Evolutionary conservation across 495 filamentous ascomycete genomes (phyloP).

Genomic region (Lepidopterella palustris): DNA sequence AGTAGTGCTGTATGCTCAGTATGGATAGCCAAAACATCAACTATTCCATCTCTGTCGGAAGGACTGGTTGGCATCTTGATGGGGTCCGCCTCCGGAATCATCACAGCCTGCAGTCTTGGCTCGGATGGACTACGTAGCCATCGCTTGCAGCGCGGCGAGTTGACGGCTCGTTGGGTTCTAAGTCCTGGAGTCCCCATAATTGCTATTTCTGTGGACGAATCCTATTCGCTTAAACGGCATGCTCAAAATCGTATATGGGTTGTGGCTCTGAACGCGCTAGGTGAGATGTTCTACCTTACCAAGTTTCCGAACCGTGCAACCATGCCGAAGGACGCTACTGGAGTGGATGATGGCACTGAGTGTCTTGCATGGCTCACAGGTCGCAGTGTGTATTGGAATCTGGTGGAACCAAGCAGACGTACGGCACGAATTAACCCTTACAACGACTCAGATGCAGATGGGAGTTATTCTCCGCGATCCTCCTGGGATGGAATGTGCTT

Average conservation of each 20-base stretch:
- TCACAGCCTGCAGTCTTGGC: slow-evolving; percentile 75
- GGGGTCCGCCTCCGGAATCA: slow-evolving; percentile 79
- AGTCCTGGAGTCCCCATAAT: slow-evolving; percentile 91
- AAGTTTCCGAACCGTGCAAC: slow-evolving; percentile 51
- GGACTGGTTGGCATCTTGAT: slow-evolving; percentile 74
- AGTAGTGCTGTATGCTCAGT: slow-evolving; percentile 63
- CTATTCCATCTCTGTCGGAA: slow-evolving; percentile 63
- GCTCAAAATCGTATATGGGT: slow-evolving; percentile 72
- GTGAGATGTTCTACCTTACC: slow-evolving; percentile 80
- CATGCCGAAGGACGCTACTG: slow-evolving; percentile 32
- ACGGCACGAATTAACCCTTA: slow-evolving; percentile 64
- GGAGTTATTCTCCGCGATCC: slow-evolving; percentile 60
- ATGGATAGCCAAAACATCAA: slow-evolving; percentile 84
- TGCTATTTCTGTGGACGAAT: slow-evolving; percentile 75
- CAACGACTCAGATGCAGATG: slow-evolving; percentile 50
- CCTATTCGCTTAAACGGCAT: slow-evolving; percentile 61
- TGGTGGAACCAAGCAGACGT: slow-evolving; percentile 70
- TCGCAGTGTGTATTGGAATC: slow-evolving; percentile 68
- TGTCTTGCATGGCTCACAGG: slow-evolving; percentile 72
- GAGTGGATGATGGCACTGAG: slow-evolving; percentile 45
- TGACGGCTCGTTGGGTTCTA: slow-evolving; percentile 80
- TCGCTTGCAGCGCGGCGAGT: slow-evolving; percentile 63
- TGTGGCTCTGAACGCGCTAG: slow-evolving; percentile 80
- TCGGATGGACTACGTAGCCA: slow-evolving; percentile 56
- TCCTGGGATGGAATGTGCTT: slow-evolving; percentile 69